phyloP scores from a whole-genome alignment of 1,139 yeast species.

The Suhomyces wounanorum region DNA sequence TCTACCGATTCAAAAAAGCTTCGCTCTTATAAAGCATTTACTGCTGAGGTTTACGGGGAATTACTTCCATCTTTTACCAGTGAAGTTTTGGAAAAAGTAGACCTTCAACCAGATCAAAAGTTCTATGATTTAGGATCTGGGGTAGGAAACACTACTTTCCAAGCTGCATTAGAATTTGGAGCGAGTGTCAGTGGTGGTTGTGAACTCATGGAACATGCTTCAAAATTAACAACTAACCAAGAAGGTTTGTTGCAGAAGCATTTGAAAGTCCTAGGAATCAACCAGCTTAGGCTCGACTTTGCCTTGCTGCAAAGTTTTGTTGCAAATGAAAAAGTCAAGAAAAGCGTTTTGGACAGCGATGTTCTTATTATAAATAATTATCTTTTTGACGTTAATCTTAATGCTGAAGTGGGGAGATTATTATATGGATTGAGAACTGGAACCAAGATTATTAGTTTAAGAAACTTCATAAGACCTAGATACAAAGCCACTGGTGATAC shows the following conservation, averaged over 20 bases:
- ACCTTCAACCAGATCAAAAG: constrained; percentile 51
- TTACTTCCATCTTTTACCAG: constrained; percentile 76
- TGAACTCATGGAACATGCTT: constrained; percentile 85
- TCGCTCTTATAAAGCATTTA: constrained; percentile 77
- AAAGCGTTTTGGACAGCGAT: constrained; percentile 61
- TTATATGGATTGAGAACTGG: constrained; percentile 69
- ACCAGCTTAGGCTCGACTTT: constrained; percentile 55
- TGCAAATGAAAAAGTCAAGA: constrained; percentile 56
- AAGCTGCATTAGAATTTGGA: constrained; percentile 87
- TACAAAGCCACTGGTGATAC: constrained; percentile 60
- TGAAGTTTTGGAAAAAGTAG: constrained; percentile 66
- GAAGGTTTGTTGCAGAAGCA: constrained; percentile 58
- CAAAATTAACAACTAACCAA: constrained; percentile 65
- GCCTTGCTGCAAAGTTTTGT: constrained; percentile 74
- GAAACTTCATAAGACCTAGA: constrained; percentile 66
- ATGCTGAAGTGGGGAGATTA: constrained; percentile 66
- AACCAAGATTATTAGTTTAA: constrained; percentile 73
- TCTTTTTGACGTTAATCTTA: constrained; percentile 73
- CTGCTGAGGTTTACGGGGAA: constrained; percentile 92
- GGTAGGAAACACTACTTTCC: constrained; percentile 88
- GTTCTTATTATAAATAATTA: constrained; percentile 81
- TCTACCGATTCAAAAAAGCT: constrained; percentile 70
- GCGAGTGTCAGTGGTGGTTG: constrained; percentile 79
- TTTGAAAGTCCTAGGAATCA: constrained; percentile 63
- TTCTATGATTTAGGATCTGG: constrained; percentile 92